Evolutionary conservation across 2,329 filamentous ascomycete species (phyloP), one percentile per base, ranked within the genome.

Genomic region (Truncatella angustata): DNA sequence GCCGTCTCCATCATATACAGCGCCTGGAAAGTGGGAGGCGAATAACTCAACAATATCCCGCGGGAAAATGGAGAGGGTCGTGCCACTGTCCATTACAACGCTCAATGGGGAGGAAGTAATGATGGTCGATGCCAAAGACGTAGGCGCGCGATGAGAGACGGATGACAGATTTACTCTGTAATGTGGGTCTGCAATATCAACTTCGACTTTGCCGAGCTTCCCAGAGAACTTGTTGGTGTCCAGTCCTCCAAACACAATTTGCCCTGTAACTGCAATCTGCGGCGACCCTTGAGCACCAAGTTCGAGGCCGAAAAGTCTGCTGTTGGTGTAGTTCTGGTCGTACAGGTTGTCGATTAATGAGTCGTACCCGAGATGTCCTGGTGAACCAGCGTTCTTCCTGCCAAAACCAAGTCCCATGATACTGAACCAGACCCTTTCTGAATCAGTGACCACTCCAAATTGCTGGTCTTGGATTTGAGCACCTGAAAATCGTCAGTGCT

Each of bases 221-320:
- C 79, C 79, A 7, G 74, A 65, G 60, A 74, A 82, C 58, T 79
- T 81, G 60, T 69, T 77, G 16, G 70, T 74, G 54, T 82, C 78
- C 10, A 81, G 58, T 11, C 79, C 79, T 26, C 79, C 79, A 53
- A 80, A 81, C 49, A 80, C 78, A 52, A 82, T 60, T 48, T 78
- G 74, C 28, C 79, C 79, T 3, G 69, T 70, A 12, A 70, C 58
- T 10, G 69, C 64, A 11, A 72, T 73, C 36, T 55, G 56, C 20
- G 63, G 60, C 3, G 32, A 48, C 12, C 54, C 42, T 49, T 68
- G 64, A 10, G 53, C 71, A 4, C 78, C 75, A 14, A 82, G 64
- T 49, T 81, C 78, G 21, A 82, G 67, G 5, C 75, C 68, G 59
- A 81, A 81, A 32, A 76, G 66, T n/a, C 74, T 74, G 51, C 73